Conservation (phyloP, 2,329 filamentous ascomycete genomes). For the Paecilomyces dactylethromorphus region DNA sequence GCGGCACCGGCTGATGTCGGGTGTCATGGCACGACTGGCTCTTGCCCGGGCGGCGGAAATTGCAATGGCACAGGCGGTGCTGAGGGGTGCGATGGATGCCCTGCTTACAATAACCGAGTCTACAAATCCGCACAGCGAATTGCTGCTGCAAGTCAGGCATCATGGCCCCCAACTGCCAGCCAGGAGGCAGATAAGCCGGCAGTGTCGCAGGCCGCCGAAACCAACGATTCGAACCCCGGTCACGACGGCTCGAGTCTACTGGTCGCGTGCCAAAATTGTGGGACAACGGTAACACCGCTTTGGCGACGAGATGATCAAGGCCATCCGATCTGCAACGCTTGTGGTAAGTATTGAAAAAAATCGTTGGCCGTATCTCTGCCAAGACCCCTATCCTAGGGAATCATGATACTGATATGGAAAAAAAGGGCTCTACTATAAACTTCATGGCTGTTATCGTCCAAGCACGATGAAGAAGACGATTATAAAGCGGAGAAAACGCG, state of each 20-base stretch:
- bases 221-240: conserved; percentile 12
- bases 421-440: conserved; percentile 86
- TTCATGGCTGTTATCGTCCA: conserved; percentile 87
- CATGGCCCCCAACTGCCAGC: conserved; percentile 24
- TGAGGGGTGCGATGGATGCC: conserved; percentile 90
- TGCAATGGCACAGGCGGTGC: conserved; percentile 96
- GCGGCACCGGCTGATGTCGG: conserved; percentile 14
- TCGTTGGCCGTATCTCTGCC: background rate
- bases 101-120: conserved; percentile 93
- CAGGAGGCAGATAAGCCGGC: conserved; percentile 15
- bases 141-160: conserved; percentile 20
- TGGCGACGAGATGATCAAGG: conserved; percentile 93
- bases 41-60: conserved; percentile 86
- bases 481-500: conserved; percentile 91
- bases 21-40: conserved; percentile 56
- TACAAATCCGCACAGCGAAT: conserved; percentile 67
- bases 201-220: conserved; percentile 16
- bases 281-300: conserved; percentile 89
- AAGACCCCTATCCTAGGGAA: conserved; percentile 6
- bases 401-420: conserved; percentile 3
- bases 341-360: conserved; percentile 58
- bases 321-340: conserved; percentile 97
- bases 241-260: conserved; percentile 47
- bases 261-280: conserved; percentile 94
- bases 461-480: conserved; percentile 99